Evolutionary conservation across 805 yeast genomes (phyloP).

Genomic region (Kockiozyma suomiensis): DNA sequence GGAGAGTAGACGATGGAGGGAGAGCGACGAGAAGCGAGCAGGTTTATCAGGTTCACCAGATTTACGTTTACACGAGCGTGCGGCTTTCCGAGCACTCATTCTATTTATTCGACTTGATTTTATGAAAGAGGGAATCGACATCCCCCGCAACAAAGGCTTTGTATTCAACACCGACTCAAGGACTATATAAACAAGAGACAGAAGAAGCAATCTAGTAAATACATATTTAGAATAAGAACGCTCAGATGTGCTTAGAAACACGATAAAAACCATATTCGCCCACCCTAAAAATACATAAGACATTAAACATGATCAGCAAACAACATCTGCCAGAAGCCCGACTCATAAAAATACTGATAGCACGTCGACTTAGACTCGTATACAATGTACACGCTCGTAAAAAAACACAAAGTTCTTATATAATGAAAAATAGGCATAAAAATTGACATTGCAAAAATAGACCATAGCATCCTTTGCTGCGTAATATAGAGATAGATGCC

Average conservation of each 20-base stretch:
- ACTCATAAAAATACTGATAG: neutral
- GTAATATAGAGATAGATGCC: neutral
- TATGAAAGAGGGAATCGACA: neutral
- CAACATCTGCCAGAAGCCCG: neutral
- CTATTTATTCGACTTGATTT: neutral
- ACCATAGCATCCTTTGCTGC: neutral
- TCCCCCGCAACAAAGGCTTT: conserved; percentile 6
- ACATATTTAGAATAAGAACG: neutral
- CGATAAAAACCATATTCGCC: conserved; percentile 5
- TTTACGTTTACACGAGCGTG: neutral
- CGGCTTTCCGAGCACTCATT: neutral
- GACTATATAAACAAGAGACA: conserved; percentile 6
- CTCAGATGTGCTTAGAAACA: neutral
- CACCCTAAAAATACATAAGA: conserved; percentile 16
- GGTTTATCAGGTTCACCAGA: too few species aligned
- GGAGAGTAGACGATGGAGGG: neutral
- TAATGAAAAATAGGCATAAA: neutral
- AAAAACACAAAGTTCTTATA: neutral
- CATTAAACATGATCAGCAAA: neutral
- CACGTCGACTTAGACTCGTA: neutral
- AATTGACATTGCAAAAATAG: neutral
- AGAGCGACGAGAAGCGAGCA: too few species aligned
- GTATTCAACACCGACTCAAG: conserved; percentile 1
- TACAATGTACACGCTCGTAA: neutral
- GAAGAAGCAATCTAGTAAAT: neutral